Evolutionary conservation across 306 rosid species (phyloP), one percentile per base, ranked within the genome.

Genomic region (Rubus parviflorus): DNA sequence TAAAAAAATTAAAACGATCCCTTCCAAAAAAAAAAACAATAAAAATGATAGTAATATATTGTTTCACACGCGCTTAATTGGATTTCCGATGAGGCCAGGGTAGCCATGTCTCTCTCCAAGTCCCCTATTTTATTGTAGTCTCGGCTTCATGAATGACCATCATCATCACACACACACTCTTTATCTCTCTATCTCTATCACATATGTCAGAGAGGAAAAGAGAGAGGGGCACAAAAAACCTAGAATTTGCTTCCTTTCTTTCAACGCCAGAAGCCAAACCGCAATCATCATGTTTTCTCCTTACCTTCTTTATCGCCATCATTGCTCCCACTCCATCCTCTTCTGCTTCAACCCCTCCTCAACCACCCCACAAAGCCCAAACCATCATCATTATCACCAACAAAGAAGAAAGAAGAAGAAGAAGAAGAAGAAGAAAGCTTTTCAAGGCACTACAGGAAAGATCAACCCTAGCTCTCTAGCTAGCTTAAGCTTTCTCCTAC

Each of bases 291-390:
- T 93, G 97, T 86, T 87, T 38, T 86, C 79, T 69, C 75, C 51
- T 77, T 53, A 37, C 80, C 66, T 82, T 86, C 90, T 86, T 86
- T 71, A 79, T 83, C 90, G 83, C 91, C 96, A 88, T 88, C 97
- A 89, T 90, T 89, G 86, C 73, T 72, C 83, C 89, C 87, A 86
- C 93, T 11, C 79, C 83, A 3, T 65, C 81, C 19, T 80, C 77
- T 46, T 37, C 68, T 12, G 15, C 68, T 41, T 42, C 67, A 20
- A 9, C 76, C 23, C 19, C 63, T 83, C 79, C 79, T 81, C 86
- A 75, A 38, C 94, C 74, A 76, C 86, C 80, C 89, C 90, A 72
- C 88, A 49, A 64, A 6, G 78, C 80, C 82, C 85, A 85, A 83
- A 51, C 73, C 82, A 17, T 74, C 91, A 85, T 85, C 92, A 90